Base-by-base conservation (phyloP, 2,329 filamentous ascomycete genomes). In the Phaeosphaeria sp. region DNA sequence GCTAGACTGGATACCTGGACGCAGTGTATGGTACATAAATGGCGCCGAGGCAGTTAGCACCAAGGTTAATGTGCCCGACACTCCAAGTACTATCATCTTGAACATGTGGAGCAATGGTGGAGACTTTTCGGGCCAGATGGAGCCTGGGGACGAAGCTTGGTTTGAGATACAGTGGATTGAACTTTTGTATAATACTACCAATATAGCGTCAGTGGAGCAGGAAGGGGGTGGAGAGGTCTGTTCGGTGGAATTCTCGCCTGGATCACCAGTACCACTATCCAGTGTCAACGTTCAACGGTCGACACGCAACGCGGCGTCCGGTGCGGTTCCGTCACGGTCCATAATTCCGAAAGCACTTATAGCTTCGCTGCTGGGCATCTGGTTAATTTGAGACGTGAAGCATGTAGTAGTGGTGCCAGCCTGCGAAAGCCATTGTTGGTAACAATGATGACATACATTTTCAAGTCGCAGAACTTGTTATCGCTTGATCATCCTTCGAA, bases 61-160 rank as follows among this genome's bases (percentile, higher is more conserved):
- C 3, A 13, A 36, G 21, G 48, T 63, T 3, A 58, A 62, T 11
- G 57, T 64, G 4, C 55, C 55, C 0, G 43, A 48, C 8, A 30
- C 46, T 13, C 53, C 61, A 13, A 64, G 62, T 36, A 53, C 36
- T 22, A 49, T 64, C 17, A 56, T 54, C 1, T 3, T 64, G 6
- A 57, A 59, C 27, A 53, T 64, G 25, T 64, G 57, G 62, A 64
- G 62, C 13, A 57, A 59, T 21, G 57, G 57, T 6, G 53, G 59
- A 6, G 30, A 49, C 11, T 59, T 60, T 8, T 51, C 27, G 13
- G 55, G 62, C 17, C 40, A 43, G 36, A 64, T 64, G 62, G 33
- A 47, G 6, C n/a, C 45, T 13, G 57, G 53, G 0, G 6, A 25
- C 8, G 51, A 64, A 17, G 62, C 62, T 1, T 57, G 45, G 51